Evolutionary conservation across 306 rosid genomes (phyloP), one percentile per base, ranked within the genome.

Genomic region (Pachyrhizus erosus): DNA sequence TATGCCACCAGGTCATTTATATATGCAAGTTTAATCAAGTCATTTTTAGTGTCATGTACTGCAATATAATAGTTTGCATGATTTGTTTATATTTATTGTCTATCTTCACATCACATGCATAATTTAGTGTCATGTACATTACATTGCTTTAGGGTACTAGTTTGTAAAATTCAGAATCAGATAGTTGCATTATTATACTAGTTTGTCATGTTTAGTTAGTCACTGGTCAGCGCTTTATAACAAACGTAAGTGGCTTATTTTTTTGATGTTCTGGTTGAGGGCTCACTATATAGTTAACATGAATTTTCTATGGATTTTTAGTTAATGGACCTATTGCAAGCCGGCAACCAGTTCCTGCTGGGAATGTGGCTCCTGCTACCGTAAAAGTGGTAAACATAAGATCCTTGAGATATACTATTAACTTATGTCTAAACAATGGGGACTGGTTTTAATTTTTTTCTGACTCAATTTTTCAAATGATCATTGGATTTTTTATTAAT

Each of bases 351-450:
- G 76, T 88, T 67, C 49, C 97, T 82, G 89, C 88, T 68, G 93
- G 84, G 76, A 91, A 87, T 84, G 87, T 85, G 79, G 86, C 91
- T 82, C 87, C 99, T 64, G 96, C 97, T 42, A 92, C 91, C 46
- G 93, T 96, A 29, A 96, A 96, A 96, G 94, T 96, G 92, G 99
- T 93, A 92, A 85, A 11, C 75, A 18, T 10, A 37, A 70, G 90
- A 67, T 29, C 54, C 26, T 46, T 66, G 12, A 29, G 79, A 51
- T 75, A 33, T 26, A 20, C 1, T 52, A 26, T 75, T 81, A 27
- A 31, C 62, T 74, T 75, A 27, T 73, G 51, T 78, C 21, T 71
- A 18, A 70, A 52, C 29, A 13, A 46, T 46, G 29, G 26, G 24
- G 46, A 27, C 31, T 55, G 45, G 18, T 69, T 75, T 45, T 39